phyloP scores from a whole-genome alignment of 2,329 filamentous ascomycete species.

The Aspergillus uvarum region DNA sequence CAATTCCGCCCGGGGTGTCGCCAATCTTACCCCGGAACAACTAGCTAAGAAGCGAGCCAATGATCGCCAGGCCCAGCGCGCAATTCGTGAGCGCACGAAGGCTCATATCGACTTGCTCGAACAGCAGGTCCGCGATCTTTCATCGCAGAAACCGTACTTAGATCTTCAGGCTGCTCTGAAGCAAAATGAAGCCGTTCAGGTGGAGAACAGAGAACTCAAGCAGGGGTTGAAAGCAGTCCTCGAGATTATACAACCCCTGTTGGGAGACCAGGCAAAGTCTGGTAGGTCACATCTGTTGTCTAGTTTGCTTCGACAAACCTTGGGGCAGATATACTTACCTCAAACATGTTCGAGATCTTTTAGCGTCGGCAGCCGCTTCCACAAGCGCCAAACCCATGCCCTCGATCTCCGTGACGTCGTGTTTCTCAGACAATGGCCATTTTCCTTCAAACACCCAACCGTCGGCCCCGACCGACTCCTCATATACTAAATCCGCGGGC shows the following conservation, averaged over 20 bases:
- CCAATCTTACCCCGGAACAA: conserved; percentile 83
- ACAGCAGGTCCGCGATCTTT: conserved; percentile 70
- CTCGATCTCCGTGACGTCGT: conserved; percentile 24
- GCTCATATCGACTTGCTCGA: conserved; percentile 75
- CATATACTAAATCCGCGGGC: conserved; percentile 32
- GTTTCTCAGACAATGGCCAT: conserved; percentile 28
- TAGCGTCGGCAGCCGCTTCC: conserved; percentile 17
- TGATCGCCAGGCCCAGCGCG: conserved; percentile 82
- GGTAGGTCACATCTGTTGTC: conserved; percentile 33
- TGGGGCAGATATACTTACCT: not conserved
- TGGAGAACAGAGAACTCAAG: conserved; percentile 77
- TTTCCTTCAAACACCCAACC: conserved; percentile 23
- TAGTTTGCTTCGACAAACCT: not conserved
- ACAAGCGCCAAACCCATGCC: conserved; percentile 17
- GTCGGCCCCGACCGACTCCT: conserved; percentile 22
- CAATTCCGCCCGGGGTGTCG: conserved; percentile 67
- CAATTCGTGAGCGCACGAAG: conserved; percentile 79
- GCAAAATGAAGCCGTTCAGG: conserved; percentile 74
- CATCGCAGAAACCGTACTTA: conserved; percentile 76
- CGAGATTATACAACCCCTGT: conserved; percentile 50
- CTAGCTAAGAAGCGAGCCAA: conserved; percentile 88
- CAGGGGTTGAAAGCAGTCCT: conserved; percentile 65
- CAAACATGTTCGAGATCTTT: conserved; percentile 8
- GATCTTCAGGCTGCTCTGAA: conserved; percentile 74
- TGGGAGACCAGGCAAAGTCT: conserved; percentile 43